Conservation (phyloP, 2,329 filamentous ascomycete species). For the Diaporthe ampelina region DNA sequence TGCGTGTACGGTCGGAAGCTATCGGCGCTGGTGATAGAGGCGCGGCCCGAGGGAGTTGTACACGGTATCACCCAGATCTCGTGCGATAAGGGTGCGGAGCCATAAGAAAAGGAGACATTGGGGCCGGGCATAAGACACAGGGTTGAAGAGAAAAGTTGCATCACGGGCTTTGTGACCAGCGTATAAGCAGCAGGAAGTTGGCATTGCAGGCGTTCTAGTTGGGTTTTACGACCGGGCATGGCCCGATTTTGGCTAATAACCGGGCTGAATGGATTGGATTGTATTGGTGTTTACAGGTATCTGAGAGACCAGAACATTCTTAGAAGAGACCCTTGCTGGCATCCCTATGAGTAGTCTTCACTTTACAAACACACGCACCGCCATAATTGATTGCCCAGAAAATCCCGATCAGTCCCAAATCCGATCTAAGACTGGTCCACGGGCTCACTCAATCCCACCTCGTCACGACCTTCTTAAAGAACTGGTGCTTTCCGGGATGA, state of each 20-base stretch:
- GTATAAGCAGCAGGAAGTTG: neutral
- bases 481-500: neutral
- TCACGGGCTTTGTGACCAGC: neutral
- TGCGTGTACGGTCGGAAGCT: slow-evolving; percentile 84
- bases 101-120: neutral
- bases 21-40: slow-evolving; percentile 82
- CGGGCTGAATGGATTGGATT: neutral
- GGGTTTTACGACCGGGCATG: neutral
- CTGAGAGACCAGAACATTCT: neutral
- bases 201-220: slow-evolving; percentile 12
- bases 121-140: too few relatives aligned
- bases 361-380: neutral
- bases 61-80: slow-evolving; percentile 58
- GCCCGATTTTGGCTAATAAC: neutral
- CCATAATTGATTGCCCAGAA: neutral
- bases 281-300: neutral
- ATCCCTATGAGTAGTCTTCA: neutral
- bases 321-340: neutral
- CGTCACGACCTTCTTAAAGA: neutral
- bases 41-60: slow-evolving; percentile 50
- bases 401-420: neutral
- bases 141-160: neutral
- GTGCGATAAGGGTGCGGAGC: slow-evolving; percentile 49
- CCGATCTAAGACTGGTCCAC: neutral
- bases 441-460: neutral